Evolutionary conservation across 805 yeast species (phyloP).

Genomic region (Tetrapisispora fleetii): DNA sequence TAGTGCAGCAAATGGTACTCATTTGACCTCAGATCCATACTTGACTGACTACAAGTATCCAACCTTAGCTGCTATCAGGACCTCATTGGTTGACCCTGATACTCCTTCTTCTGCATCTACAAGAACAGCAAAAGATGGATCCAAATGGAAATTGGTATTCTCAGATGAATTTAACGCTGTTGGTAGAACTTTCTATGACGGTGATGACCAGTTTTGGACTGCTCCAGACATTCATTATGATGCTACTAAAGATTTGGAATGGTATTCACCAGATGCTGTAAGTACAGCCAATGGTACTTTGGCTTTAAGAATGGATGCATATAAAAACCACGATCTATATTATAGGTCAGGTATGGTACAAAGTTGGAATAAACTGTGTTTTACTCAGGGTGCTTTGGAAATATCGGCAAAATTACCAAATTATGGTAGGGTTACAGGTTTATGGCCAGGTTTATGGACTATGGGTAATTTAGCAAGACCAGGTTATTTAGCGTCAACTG

Average conservation of each 20-base stretch:
- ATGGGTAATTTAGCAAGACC: conserved; percentile 91
- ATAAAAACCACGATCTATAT: conserved; percentile 61
- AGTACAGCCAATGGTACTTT: conserved; percentile 68
- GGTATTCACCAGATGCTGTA: conserved; percentile 91
- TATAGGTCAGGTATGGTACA: conserved; percentile 91
- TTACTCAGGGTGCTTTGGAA: conserved; percentile 74
- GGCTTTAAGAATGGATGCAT: conserved; percentile 68
- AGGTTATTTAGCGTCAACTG: conserved; percentile 77
- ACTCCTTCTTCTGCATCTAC: conserved; percentile 44
- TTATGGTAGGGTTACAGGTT: conserved; percentile 64
- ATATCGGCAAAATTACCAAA: conserved; percentile 73
- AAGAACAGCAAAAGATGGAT: conserved; percentile 49
- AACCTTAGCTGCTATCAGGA: conserved; percentile 41
- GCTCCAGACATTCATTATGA: conserved; percentile 77
- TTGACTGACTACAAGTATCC: conserved; percentile 45
- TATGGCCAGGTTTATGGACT: conserved; percentile 97
- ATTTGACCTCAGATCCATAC: conserved; percentile 17
- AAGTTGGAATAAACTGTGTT: conserved; percentile 86
- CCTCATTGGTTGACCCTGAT: conserved; percentile 49
- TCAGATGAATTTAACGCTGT: conserved; percentile 86
- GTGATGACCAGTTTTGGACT: conserved; percentile 87
- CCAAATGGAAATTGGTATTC: conserved; percentile 66
- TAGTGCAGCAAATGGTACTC: background rate
- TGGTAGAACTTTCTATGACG: conserved; percentile 83
- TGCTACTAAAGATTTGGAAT: conserved; percentile 84